Conservation (phyloP, 2,329 filamentous ascomycete species). For the Tolypocladium paradoxum region DNA sequence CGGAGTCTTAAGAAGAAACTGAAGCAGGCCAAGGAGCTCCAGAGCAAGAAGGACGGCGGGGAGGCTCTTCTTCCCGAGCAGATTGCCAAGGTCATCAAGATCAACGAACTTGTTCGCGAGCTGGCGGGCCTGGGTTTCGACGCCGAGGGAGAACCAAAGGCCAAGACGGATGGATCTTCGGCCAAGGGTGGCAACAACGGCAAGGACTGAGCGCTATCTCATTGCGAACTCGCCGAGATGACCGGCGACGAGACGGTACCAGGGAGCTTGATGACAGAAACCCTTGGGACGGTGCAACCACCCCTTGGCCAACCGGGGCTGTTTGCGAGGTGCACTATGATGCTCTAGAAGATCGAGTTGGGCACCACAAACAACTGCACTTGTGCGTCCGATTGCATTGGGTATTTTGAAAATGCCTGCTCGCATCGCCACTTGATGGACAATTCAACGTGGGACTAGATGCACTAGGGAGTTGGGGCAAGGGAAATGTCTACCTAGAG, state of each 20-base stretch:
- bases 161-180: constrained; percentile 5
- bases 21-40: constrained; percentile 81
- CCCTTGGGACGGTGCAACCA: not conserved
- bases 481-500: not conserved
- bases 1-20: constrained; percentile 90
- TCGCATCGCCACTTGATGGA: not conserved
- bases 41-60: constrained; percentile 82
- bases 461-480: not conserved
- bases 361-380: not conserved
- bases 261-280: not conserved
- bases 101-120: constrained; percentile 85
- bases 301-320: not conserved
- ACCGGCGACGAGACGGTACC: not conserved
- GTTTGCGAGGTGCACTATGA: not conserved
- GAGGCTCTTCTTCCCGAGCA: constrained; percentile 82
- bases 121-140: constrained; percentile 79
- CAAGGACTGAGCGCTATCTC: not conserved
- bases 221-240: not conserved
- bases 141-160: constrained; percentile 54
- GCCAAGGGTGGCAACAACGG: not conserved
- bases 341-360: not conserved
- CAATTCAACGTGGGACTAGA: not conserved
- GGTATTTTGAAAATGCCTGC: not conserved
- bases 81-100: constrained; percentile 94
- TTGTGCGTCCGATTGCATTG: not conserved